Conservation (phyloP, 805 yeast species). For the Pichia sporocuriosa region DNA sequence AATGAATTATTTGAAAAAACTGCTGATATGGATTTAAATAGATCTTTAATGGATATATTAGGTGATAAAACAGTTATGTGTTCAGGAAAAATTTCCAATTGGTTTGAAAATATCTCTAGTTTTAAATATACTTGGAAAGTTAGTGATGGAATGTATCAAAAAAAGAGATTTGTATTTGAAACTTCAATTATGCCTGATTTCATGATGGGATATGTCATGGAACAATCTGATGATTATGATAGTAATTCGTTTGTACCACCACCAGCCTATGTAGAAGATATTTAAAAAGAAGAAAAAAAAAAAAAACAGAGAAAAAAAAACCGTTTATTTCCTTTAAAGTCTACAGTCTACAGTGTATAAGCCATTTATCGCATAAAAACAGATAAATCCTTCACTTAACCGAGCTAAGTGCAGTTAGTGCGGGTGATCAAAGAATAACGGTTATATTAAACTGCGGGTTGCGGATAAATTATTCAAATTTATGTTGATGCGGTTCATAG, state of each 20-base stretch:
- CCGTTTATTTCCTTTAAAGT: not conserved
- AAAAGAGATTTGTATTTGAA: not conserved
- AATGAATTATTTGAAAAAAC: not conserved
- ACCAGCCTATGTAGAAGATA: conserved; percentile 1
- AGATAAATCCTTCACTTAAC: no score
- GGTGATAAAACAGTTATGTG: not conserved
- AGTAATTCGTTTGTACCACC: not conserved
- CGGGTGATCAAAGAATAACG: no score
- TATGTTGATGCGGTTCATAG: no score
- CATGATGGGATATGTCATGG: not conserved
- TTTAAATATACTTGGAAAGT: conserved; percentile 2
- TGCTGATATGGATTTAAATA: conserved; percentile 3
- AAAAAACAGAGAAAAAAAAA: not conserved
- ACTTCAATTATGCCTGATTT: conserved; percentile 3
- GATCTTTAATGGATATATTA: not conserved
- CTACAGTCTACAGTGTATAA: no score
- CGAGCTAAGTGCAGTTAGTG: no score
- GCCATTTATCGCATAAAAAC: no score
- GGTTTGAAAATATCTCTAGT: not conserved
- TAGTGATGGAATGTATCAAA: conserved; percentile 1
- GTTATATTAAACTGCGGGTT: no score
- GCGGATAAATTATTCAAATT: no score
- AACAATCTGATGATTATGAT: not conserved
- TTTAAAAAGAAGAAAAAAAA: not conserved
- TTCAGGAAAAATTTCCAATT: conserved; percentile 1